These are phyloP conservation scores for Penicillium salamii DNA, from an alignment of 495 filamentous ascomycete species.

Conservation along the genomic window DNA sequence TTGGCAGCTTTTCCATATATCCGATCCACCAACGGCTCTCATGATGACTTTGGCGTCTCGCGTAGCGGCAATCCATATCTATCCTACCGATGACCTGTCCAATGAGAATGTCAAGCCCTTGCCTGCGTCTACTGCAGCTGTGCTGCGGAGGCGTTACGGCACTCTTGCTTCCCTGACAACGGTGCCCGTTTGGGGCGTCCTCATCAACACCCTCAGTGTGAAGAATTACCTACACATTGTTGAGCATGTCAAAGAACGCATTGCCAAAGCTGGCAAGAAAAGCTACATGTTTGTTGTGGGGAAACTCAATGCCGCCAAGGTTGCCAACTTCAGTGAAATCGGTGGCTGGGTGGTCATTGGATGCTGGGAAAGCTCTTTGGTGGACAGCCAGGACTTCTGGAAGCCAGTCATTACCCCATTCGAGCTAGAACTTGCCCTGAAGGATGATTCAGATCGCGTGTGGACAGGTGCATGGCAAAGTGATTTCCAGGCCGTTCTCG, in stretches of 20 bases:
- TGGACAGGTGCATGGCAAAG: constrained; percentile 78
- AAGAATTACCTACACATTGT: constrained; percentile 84
- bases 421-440: constrained; percentile 74
- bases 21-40: constrained; percentile 76
- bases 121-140: constrained; percentile 48
- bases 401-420: constrained; percentile 88
- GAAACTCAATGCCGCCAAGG: constrained; percentile 91
- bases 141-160: constrained; percentile 83
- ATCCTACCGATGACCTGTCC: constrained; percentile 51
- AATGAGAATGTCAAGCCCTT: constrained; percentile 37
- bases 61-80: constrained; percentile 73
- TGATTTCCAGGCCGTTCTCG: constrained; percentile 61
- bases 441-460: constrained; percentile 64
- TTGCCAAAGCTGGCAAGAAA: constrained; percentile 80
- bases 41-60: constrained; percentile 85
- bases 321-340: constrained; percentile 94
- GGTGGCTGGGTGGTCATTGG: constrained; percentile 97
- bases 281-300: constrained; percentile 95
- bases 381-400: constrained; percentile 83
- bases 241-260: constrained; percentile 63
- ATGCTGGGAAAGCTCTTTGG: constrained; percentile 93
- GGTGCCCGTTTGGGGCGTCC: constrained; percentile 80
- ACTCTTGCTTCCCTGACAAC: constrained; percentile 79
- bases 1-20: constrained; percentile 87
- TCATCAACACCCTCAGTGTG: constrained; percentile 92